A percentile compares a stretch with the other conserved stretches of the same genome.
These are phyloP conservation scores for Capronia coronata DNA, from an alignment of 2,329 filamentous ascomycete species.

Conservation along the genomic window DNA sequence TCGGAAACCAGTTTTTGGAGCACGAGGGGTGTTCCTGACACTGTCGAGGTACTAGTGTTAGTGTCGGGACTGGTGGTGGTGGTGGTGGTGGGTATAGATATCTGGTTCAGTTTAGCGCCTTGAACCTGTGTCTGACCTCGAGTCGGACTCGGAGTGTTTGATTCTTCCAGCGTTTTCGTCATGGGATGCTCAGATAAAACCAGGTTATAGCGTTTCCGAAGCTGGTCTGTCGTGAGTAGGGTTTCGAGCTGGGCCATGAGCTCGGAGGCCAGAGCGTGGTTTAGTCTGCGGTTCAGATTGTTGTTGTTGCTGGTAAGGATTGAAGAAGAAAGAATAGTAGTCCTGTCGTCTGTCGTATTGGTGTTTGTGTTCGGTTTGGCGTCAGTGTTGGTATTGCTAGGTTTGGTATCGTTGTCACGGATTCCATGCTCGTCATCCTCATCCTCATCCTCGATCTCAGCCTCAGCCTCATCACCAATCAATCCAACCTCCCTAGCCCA, in stretches of 20 bases:
- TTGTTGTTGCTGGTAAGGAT: too few species aligned
- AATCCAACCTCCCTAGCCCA: not conserved
- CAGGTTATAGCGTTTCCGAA: not conserved
- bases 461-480: not conserved
- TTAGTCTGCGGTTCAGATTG: not conserved
- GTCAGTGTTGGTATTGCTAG: not conserved
- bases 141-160: too few species aligned
- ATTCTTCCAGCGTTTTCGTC: too few species aligned
- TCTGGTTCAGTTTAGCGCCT: not conserved
- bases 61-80: not conserved
- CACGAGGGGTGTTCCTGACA: not conserved
- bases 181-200: not conserved
- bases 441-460: not conserved
- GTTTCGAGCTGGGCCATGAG: slow-evolving; percentile 1
- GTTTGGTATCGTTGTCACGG: too few species aligned
- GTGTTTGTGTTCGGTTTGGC: too few species aligned
- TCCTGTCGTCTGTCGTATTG: too few species aligned
- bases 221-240: not conserved
- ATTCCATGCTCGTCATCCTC: not conserved
- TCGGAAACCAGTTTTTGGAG: not conserved
- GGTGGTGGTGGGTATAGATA: not conserved
- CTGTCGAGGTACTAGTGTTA: not conserved
- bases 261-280: not conserved
- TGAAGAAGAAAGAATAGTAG: too few species aligned
- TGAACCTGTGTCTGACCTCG: not conserved